Conservation (phyloP, 768 basidiomycete genomes). For the Lactarius tabidus region DNA sequence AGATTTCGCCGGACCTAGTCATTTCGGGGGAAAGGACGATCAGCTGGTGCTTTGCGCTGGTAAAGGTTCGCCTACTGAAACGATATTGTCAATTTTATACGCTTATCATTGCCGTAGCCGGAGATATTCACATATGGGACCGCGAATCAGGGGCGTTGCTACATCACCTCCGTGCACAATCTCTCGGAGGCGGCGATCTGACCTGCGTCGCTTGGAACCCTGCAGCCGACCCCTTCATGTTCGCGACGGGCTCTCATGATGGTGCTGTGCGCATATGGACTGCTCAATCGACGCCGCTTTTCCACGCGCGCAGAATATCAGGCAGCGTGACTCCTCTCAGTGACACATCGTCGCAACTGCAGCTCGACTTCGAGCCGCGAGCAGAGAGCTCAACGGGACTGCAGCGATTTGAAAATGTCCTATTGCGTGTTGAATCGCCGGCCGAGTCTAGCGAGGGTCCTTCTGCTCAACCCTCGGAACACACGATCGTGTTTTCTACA, state of each 20-base stretch:
- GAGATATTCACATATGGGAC: slow-evolving; percentile 86
- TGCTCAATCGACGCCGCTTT: slow-evolving; percentile 29
- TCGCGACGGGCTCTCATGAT: slow-evolving; percentile 72
- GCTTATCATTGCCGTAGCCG: slow-evolving; percentile 43
- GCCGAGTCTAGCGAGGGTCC: slow-evolving; percentile 11
- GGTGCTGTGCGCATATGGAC: slow-evolving; percentile 76
- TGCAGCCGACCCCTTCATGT: slow-evolving; percentile 61
- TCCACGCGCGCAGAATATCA: slow-evolving; percentile 5
- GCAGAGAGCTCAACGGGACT: slow-evolving; percentile 12
- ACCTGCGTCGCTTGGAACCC: slow-evolving; percentile 83
- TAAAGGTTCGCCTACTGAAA: slow-evolving; percentile 47
- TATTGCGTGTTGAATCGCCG: slow-evolving; percentile 5
- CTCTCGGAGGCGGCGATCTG: slow-evolving; percentile 58
- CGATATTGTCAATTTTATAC: slow-evolving; percentile 6
- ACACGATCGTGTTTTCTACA: slow-evolving; percentile 11
- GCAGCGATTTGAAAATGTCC: slow-evolving; percentile 9
- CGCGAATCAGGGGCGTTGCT: slow-evolving; percentile 70
- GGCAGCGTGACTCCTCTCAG: slow-evolving; percentile 22
- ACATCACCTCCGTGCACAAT: slow-evolving; percentile 63
- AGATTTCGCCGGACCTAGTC: no score
- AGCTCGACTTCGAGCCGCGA: slow-evolving; percentile 16
- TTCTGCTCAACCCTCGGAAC: slow-evolving; percentile 8
- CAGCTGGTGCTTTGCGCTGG: no score
- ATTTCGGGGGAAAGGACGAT: no score
- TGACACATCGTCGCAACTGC: slow-evolving; percentile 14